Conservation (phyloP, 2,329 filamentous ascomycete genomes). For the Ophiostoma himal-ulmi region DNA sequence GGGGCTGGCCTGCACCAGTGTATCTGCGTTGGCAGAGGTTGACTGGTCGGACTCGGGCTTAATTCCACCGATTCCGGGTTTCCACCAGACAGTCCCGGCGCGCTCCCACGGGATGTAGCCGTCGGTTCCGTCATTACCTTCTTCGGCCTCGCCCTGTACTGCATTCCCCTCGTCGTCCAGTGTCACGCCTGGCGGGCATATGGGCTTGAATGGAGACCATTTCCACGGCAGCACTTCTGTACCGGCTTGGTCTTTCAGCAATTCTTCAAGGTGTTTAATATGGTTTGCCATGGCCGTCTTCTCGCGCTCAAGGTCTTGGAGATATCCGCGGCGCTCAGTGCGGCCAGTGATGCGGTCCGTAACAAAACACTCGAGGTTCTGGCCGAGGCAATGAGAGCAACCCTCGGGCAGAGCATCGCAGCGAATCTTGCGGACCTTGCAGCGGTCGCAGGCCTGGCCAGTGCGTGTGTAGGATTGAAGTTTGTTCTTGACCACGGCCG, state of each 20-base stretch:
- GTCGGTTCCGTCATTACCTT: not conserved
- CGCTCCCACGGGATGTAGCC: not conserved
- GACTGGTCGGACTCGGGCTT: not conserved
- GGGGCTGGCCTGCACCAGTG: not conserved
- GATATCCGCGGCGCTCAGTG: constrained; percentile 70
- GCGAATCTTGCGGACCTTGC: constrained; percentile 85
- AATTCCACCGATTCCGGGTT: not conserved
- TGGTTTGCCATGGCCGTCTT: constrained; percentile 61
- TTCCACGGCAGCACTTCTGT: constrained; percentile 53
- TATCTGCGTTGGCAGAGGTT: not conserved
- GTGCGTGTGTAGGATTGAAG: constrained; percentile 56
- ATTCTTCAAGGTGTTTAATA: constrained; percentile 61
- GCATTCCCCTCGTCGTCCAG: constrained; percentile 31
- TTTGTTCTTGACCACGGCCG: constrained; percentile 50
- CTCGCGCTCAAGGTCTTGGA: constrained; percentile 69
- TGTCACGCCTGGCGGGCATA: constrained; percentile 29
- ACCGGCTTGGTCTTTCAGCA: constrained; percentile 54
- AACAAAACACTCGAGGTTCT: constrained; percentile 71
- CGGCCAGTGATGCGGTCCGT: constrained; percentile 82
- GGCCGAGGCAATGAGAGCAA: constrained; percentile 74
- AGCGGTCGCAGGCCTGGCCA: constrained; percentile 81
- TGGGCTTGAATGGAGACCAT: constrained; percentile 32
- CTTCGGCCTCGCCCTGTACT: not conserved
- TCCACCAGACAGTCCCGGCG: not conserved
- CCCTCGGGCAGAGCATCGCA: constrained; percentile 76